Conservation (phyloP, 2,329 filamentous ascomycete species). For the Fonsecaea multimorphosa region DNA sequence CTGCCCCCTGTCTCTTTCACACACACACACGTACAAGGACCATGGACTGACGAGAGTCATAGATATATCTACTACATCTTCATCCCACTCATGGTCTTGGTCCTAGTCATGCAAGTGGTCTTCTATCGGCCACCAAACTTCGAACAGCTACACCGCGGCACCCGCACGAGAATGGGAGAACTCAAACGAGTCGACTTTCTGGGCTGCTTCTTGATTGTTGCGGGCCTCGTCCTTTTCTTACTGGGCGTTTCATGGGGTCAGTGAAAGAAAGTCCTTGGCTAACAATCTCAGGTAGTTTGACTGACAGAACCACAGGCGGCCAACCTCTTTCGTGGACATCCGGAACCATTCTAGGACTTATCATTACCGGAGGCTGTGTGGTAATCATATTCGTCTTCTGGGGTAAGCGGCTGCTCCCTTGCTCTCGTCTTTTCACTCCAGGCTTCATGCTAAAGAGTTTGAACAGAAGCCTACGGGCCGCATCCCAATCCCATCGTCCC, state of each 20-base stretch:
- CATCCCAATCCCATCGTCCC: slow-evolving; percentile 22
- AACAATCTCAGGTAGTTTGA: no score
- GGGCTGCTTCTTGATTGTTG: slow-evolving; percentile 52
- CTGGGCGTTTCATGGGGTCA: slow-evolving; percentile 51
- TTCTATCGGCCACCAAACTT: slow-evolving; percentile 54
- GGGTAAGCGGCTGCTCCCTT: neutral
- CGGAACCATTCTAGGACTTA: slow-evolving; percentile 40
- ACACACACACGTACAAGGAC: neutral
- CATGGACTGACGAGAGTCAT: neutral
- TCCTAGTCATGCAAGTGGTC: slow-evolving; percentile 45
- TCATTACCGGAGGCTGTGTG: slow-evolving; percentile 39
- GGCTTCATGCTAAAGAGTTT: neutral
- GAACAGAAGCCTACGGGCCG: slow-evolving; percentile 13
- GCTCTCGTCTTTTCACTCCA: neutral
- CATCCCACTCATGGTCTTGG: slow-evolving; percentile 43
- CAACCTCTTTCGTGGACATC: slow-evolving; percentile 29
- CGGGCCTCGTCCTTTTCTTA: slow-evolving; percentile 51
- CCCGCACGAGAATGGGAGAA: slow-evolving; percentile 45
- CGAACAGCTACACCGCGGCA: slow-evolving; percentile 46
- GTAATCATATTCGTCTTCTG: slow-evolving; percentile 41
- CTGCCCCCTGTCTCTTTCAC: neutral
- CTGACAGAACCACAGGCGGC: slow-evolving; percentile 30
- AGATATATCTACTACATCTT: slow-evolving; percentile 48
- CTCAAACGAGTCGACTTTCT: slow-evolving; percentile 54
- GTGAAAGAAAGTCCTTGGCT: neutral